Base-by-base conservation (phyloP, 2,329 filamentous ascomycete species). In the Capronia epimyces region DNA sequence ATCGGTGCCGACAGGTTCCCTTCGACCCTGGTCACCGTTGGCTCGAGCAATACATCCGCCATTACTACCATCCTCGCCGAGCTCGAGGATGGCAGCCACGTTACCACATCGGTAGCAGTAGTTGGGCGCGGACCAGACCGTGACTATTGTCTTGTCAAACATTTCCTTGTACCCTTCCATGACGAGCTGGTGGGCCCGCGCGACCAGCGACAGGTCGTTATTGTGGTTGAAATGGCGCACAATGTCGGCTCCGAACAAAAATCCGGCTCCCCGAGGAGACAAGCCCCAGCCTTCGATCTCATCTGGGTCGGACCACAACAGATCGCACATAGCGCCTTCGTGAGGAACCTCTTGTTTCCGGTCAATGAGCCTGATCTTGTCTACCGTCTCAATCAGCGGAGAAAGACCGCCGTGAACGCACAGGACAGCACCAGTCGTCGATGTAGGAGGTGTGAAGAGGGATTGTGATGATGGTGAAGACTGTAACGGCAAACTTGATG, bases 161-260 rank as follows among this genome's bases (percentile, higher is more conserved):
- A 97, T 97, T 68, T 97, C 93, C 72, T 97, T 97, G 70, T 96
- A 98, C 0, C 93, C 93, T 68, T 98, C 93, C 93, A 97, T 98
- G 58, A 98, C 93, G 18, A 98, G 82, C 69, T 98, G 93, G 66
- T 98, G 93, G 1, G 93, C 93, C 49, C 93, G 82, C 15, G 91
- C 93, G 59, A 98, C 93, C 46, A 98, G 78, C 18, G 85, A 89
- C 22, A 98, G 78, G 65, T 95, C 88, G 67, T 98, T 98, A 51
- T 83, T 81, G 69, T 96, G 85, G 71, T 97, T 98, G 74, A 98
- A 98, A 58, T 84, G 83, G 64, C 93, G 94, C 64, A 97, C 91
- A 51, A 97, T 97, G 66, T 96, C 90, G 2, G 87, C 84, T 45
- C 93, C 93, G 60, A 98, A 98, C 10, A 97, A 76, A 73, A 96